A percentile compares a stretch with the other conserved stretches of the same genome.
phyloP scores from a whole-genome alignment of 768 basidiomycete genomes.

The Dioszegia hungarica region DNA sequence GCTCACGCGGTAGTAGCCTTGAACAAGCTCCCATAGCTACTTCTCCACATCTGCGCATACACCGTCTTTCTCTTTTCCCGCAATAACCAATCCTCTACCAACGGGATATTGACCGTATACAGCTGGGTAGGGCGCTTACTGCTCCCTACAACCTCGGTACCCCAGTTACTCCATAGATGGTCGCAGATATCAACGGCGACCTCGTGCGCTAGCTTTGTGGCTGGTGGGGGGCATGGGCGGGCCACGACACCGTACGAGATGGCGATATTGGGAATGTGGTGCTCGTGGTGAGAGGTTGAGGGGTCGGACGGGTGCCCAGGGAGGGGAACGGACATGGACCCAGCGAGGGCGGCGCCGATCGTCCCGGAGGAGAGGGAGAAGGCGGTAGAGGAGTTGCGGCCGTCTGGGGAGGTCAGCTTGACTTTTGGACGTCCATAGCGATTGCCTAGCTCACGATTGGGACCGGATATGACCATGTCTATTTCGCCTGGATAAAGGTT shows the following conservation, averaged over 20 bases:
- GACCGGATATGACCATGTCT: slow-evolving; percentile 63
- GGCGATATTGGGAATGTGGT: slow-evolving; percentile 65
- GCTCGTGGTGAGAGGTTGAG: slow-evolving; percentile 28
- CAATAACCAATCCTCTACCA: slow-evolving; percentile 62
- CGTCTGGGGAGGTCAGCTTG: slow-evolving; percentile 28
- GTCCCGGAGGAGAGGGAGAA: slow-evolving; percentile 89
- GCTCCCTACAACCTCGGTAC: slow-evolving; percentile 55
- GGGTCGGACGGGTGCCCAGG: slow-evolving; percentile 25
- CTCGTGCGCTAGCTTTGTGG: slow-evolving; percentile 67
- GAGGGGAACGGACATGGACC: slow-evolving; percentile 52
- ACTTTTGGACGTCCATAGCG: not conserved
- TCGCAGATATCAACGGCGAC: slow-evolving; percentile 64
- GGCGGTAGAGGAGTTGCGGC: slow-evolving; percentile 60
- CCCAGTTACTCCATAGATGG: slow-evolving; percentile 81
- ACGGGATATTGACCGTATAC: slow-evolving; percentile 68
- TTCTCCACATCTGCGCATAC: slow-evolving; percentile 83
- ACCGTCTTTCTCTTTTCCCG: slow-evolving; percentile 62
- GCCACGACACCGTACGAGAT: slow-evolving; percentile 78
- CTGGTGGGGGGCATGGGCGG: slow-evolving; percentile 60
- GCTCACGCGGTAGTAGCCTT: slow-evolving; percentile 52
- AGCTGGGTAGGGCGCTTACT: slow-evolving; percentile 56
- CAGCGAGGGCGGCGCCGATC: slow-evolving; percentile 81
- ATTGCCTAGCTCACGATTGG: slow-evolving; percentile 37
- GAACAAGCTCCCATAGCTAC: slow-evolving; percentile 76
- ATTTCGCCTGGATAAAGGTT: slow-evolving; percentile 80